Evolutionary conservation across 2,329 filamentous ascomycete genomes (phyloP).

Genomic region (Paraphaeosphaeria sporulosa): DNA sequence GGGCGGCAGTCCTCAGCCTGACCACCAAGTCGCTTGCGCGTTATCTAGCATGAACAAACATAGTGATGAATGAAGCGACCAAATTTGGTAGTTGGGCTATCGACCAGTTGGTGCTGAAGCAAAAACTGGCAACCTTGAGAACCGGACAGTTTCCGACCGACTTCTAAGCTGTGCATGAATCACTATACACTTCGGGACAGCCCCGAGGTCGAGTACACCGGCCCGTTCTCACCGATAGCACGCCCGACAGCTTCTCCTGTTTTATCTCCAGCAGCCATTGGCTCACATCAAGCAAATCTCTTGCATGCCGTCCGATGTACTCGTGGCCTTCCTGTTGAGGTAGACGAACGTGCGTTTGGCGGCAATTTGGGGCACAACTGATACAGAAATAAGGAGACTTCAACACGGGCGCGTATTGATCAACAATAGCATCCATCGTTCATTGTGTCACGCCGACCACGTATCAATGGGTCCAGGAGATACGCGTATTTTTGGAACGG

Average conservation of each 20-base stretch:
- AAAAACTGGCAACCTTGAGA: background rate
- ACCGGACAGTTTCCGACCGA: background rate
- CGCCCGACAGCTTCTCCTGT: background rate
- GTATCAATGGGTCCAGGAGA: background rate
- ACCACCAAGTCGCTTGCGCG: too few species aligned
- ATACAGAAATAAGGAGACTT: conserved; percentile 5
- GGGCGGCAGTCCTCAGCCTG: background rate
- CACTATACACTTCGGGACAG: background rate
- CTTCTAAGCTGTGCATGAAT: background rate
- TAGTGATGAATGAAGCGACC: too few species aligned
- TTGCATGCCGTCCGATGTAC: background rate
- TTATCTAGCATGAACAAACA: too few species aligned
- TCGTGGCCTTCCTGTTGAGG: background rate
- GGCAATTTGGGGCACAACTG: background rate
- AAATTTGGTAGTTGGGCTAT: background rate
- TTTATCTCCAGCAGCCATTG: background rate
- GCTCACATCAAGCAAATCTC: background rate
- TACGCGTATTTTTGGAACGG: conserved; percentile 5
- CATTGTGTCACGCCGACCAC: background rate
- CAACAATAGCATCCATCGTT: background rate
- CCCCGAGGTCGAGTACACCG: background rate
- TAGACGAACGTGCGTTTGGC: background rate
- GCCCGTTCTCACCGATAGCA: background rate
- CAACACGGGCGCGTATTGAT: background rate
- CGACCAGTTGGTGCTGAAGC: background rate